A percentile compares a stretch with the other conserved stretches of the same genome.
Evolutionary conservation across 2,329 filamentous ascomycete genomes (phyloP).

Genomic region (Pyricularia grisea): DNA sequence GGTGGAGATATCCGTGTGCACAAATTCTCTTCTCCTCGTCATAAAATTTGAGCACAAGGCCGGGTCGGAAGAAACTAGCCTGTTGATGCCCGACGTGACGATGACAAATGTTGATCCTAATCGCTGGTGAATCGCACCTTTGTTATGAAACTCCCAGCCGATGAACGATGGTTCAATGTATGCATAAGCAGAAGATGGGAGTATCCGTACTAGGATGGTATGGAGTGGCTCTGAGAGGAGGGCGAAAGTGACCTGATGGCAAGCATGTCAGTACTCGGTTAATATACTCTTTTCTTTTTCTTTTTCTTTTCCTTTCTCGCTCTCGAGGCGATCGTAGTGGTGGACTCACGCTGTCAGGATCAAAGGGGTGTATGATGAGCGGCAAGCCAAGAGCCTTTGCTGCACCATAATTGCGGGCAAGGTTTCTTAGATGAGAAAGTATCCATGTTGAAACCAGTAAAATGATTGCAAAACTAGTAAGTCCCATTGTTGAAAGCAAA

Average conservation of each 20-base stretch:
- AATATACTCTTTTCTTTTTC: not conserved
- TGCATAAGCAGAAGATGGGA: not conserved
- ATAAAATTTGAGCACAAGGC: not conserved
- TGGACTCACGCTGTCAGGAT: not conserved
- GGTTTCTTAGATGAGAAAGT: not conserved
- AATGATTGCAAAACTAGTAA: not conserved
- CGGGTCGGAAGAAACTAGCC: not conserved
- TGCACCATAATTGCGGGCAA: not conserved
- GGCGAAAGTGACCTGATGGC: not conserved
- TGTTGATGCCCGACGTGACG: not conserved
- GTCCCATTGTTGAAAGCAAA: not conserved
- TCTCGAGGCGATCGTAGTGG: not conserved
- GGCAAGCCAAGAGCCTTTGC: not conserved
- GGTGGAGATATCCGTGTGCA: not conserved
- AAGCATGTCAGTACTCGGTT: not conserved
- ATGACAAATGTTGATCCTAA: not conserved
- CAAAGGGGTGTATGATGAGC: not conserved
- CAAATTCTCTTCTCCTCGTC: not conserved
- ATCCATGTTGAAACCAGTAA: not conserved
- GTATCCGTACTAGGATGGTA: not conserved
- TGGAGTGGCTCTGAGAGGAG: not conserved
- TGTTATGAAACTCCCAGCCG: not conserved
- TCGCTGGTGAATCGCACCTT: not conserved
- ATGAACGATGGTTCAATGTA: not conserved
- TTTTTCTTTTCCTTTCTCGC: no score